phyloP scores from a whole-genome alignment of 2,329 filamentous ascomycete genomes.

The Chalara sp. region DNA sequence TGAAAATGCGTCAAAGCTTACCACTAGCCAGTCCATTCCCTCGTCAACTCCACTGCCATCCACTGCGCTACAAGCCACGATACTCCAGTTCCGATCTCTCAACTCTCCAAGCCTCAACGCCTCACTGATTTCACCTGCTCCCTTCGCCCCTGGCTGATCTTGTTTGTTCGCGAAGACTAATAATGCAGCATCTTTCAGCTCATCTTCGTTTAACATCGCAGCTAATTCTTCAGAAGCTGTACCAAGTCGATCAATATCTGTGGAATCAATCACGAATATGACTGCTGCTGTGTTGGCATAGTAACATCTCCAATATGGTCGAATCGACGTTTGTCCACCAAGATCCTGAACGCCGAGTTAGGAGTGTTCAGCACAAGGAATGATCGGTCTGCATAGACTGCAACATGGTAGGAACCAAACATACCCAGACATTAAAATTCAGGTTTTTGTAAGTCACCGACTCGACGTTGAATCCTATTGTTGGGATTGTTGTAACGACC shows the following conservation, averaged over 20 bases:
- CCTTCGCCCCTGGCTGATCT: constrained; percentile 94
- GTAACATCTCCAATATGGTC: constrained; percentile 99
- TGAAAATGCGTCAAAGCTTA: constrained; percentile 11
- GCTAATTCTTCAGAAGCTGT: constrained; percentile 89
- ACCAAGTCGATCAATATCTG: constrained; percentile 89
- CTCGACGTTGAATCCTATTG: constrained; percentile 98
- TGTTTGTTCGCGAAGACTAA: constrained; percentile 99
- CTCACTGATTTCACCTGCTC: constrained; percentile 93
- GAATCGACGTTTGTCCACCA: constrained; percentile 95
- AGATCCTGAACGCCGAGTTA: constrained; percentile 56
- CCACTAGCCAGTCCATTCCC: constrained; percentile 97
- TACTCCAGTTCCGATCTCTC: constrained; percentile 97
- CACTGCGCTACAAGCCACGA: constrained; percentile 94
- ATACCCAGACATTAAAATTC: constrained; percentile 97
- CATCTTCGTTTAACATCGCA: constrained; percentile 95
- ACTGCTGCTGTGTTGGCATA: constrained; percentile 98
- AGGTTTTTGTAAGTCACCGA: constrained; percentile 97
- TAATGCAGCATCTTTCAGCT: constrained; percentile 85
- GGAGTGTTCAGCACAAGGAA: too few species aligned
- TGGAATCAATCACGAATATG: constrained; percentile 97
- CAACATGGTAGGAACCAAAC: constrained; percentile 22
- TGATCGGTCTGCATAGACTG: too few species aligned
- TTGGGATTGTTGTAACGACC: constrained; percentile 97
- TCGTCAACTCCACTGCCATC: constrained; percentile 92
- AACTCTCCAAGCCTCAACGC: constrained; percentile 84